Evolutionary conservation across 805 yeast species (phyloP), one percentile per base, ranked within the genome.

Genomic region (Kodamaea kaohsiungensis): DNA sequence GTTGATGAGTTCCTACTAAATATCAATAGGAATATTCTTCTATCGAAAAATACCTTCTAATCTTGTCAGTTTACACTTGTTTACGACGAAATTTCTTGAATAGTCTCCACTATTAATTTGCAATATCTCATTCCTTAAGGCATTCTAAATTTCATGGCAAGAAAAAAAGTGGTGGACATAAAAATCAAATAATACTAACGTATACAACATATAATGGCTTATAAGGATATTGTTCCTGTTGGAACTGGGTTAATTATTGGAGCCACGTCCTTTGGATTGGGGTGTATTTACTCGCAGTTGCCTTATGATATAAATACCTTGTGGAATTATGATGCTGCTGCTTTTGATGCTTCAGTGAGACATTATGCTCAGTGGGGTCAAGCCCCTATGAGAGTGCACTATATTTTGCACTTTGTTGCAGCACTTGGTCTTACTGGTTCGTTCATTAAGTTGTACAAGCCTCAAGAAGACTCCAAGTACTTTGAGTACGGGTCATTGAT

Each of bases 401-500:
- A 85, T 61, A 79, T 81, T 17, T 75, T 91, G 62, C 96, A 89
- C 61, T 71, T 65, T 33, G 83, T 88, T 50, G 68, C 85, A 43
- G 77, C 66, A 1, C 49, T 91, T 27, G 98, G 96, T 2, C 77
- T 91, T 53, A 45, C 83, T 48, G 97, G 97, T 5, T 76, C 85
- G 54, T 76, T 87, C 59, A 80, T 88, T 66, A 91, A 91, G 76
- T 79, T 93, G 53, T 91, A 87, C 76, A 88, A 87, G 72, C 98
- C 98, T n/a, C 68, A 82, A 46, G 93, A 88, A 51, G 96, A 93
- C 48, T 80, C 89, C 63, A 86, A 88, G 69, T 81, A 87, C 67
- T 93, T 95, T 67, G 99, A 93, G 71, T 96, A 96, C 62, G 96
- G 92, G 45, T 78, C 96, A 9, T 76, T 92, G 61, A 84, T 83